Conservation (phyloP, 352 stramenopile genomes). For the Phytophthora hybrid region DNA sequence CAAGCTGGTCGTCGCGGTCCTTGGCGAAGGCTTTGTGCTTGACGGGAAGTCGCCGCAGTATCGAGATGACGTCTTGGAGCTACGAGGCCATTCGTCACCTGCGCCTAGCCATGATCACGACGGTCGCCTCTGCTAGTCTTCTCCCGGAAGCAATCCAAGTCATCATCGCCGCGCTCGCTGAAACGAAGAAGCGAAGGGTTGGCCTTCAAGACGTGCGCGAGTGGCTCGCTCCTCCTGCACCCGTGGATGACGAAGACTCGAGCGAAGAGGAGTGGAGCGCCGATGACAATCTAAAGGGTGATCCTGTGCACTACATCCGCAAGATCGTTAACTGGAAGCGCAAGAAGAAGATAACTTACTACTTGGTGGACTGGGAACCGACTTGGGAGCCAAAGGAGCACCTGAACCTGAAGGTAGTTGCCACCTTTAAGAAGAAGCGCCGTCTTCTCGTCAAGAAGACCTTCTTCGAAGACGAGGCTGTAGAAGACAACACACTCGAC, state of each 20-base stretch:
- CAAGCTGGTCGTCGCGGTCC: too few species aligned
- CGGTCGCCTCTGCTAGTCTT: neutral
- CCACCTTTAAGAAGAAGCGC: conserved; percentile 24
- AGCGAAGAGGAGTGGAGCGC: too few species aligned
- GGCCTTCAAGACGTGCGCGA: too few species aligned
- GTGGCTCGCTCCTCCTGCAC: too few species aligned
- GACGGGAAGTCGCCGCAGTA: too few species aligned
- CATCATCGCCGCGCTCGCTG: too few species aligned
- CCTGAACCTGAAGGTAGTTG: conserved; percentile 19
- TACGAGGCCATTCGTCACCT: conserved; percentile 19
- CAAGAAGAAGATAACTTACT: conserved; percentile 16
- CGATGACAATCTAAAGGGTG: too few species aligned
- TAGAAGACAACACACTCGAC: conserved; percentile 30
- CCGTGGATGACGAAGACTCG: too few species aligned
- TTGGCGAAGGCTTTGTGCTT: too few species aligned
- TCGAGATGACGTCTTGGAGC: too few species aligned
- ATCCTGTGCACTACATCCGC: too few species aligned
- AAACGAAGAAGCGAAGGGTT: too few species aligned
- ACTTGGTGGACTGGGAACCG: conserved; percentile 33
- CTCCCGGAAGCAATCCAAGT: neutral
- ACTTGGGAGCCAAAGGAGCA: conserved; percentile 17
- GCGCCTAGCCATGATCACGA: conserved; percentile 15
- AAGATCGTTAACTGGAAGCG: neutral
- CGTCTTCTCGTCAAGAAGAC: conserved; percentile 26
- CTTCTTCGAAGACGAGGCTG: conserved; percentile 35